These are phyloP conservation scores for Eucalyptus grandis DNA, from an alignment of 345 rosid species.

Conservation along the genomic window DNA sequence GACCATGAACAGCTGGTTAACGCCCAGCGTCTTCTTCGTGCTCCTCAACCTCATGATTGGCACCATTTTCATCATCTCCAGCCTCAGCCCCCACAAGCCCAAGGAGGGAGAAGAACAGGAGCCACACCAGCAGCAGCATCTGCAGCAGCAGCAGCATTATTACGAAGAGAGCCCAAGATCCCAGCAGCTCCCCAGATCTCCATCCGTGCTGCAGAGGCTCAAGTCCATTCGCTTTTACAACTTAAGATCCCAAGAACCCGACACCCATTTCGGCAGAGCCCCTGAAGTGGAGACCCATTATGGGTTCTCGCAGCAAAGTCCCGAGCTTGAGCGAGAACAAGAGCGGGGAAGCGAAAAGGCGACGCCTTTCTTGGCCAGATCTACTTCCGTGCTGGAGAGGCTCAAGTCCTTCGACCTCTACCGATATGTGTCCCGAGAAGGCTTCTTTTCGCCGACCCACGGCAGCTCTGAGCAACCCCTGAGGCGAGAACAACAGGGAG, in stretches of 20 bases:
- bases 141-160: not conserved
- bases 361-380: slow-evolving; percentile 24
- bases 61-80: slow-evolving; percentile 56
- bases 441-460: slow-evolving; percentile 4
- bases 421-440: slow-evolving; percentile 38
- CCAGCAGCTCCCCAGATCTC: slow-evolving; percentile 37
- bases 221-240: slow-evolving; percentile 45
- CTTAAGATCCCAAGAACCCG: slow-evolving; percentile 27
- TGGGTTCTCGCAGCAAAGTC: not conserved
- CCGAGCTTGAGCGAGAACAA: not conserved
- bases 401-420: slow-evolving; percentile 58
- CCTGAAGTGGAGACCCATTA: slow-evolving; percentile 21
- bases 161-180: not conserved
- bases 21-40: slow-evolving; percentile 61
- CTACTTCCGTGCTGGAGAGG: slow-evolving; percentile 54
- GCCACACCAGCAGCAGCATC: not conserved
- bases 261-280: slow-evolving; percentile 3
- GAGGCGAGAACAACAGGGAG: not conserved
- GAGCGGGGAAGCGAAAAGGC: not conserved
- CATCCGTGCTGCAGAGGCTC: slow-evolving; percentile 57
- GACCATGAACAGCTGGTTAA: slow-evolving; percentile 64
- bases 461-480: not conserved
- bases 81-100: slow-evolving; percentile 18
- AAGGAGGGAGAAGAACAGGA: not conserved
- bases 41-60: slow-evolving; percentile 72